Base-by-base conservation (phyloP, 1,284 basidiomycete species). In the Pseudozyma sp. region DNA sequence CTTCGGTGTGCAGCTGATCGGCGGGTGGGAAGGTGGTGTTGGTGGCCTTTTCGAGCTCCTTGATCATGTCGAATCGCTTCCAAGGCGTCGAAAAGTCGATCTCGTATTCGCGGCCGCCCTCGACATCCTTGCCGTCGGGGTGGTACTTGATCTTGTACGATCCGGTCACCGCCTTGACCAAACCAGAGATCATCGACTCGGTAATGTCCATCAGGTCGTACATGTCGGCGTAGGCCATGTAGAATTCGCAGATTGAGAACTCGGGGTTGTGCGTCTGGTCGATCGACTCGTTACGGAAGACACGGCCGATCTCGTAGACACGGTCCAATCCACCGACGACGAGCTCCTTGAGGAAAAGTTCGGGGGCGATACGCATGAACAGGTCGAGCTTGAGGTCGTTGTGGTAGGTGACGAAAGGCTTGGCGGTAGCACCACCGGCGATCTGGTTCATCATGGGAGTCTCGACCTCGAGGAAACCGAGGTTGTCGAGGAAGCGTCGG, bases 161-260 rank as follows among this genome's bases (percentile, higher is more conserved):
- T 47, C 90, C 89, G 0, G 90, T 97, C 59, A 99, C 86, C 79
- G 89, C 90, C 89, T 92, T 93, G 84, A 98, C 96, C 85, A 99
- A 87, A 5, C 95, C 94, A 82, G 94, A 93, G 42, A 98, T 86
- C 88, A 99, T 88, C 49, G 87, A 87, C 87, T 99, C 97, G 39
- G 96, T 99, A 75, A 99, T 89, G 64, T 98, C 95, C 96, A 99
- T 98, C 68, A 99, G 75, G 84, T 99, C 97, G 87, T 95, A 93
- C 94, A 97, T 97, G 86, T 99, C 96, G 71, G 96, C 96, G 84
- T 98, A 99, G 31, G 96, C 96, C 96, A 99, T 99, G 86, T 99
- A 99, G 87, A 99, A 99, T 87, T 99, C 96, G 89, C 96, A 99
- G 86, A 98, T 97, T 19, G 94, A 94, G 59, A 85, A 85, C 65